Percentiles rank a stretch among this genome's conserved stretches.
phyloP scores from a whole-genome alignment of 2,329 filamentous ascomycete species.

The Fusarium domesticum region DNA sequence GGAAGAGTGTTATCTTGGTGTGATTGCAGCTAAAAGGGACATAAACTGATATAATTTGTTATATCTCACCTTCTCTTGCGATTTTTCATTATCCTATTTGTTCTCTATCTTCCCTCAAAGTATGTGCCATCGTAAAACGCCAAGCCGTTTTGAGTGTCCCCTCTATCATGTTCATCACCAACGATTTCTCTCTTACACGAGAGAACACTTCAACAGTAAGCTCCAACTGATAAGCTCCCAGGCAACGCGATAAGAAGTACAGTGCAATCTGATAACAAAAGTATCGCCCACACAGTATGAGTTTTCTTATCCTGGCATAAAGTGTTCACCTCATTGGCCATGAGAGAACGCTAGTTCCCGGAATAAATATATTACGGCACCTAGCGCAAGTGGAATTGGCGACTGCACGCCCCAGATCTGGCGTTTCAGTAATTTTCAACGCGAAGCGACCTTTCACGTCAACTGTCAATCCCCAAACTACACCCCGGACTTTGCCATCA shows the following conservation, averaged over 20 bases:
- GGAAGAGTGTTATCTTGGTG: too few relatives aligned
- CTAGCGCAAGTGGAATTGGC: conserved; percentile 44
- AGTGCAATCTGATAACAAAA: neutral
- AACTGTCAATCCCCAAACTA: conserved; percentile 12
- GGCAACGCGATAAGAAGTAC: neutral
- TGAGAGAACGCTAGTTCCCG: conserved; percentile 22
- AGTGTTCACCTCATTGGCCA: conserved; percentile 1
- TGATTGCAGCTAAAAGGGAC: too few relatives aligned
- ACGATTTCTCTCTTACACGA: too few relatives aligned
- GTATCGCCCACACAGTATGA: neutral
- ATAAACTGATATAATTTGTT: too few relatives aligned
- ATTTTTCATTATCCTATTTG: too few relatives aligned
- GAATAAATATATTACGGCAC: conserved; percentile 35
- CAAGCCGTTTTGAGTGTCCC: too few relatives aligned
- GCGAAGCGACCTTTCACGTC: conserved; percentile 30
- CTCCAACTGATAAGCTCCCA: too few relatives aligned
- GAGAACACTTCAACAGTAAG: too few relatives aligned
- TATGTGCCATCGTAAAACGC: too few relatives aligned
- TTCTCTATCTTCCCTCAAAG: too few relatives aligned
- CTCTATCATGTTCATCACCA: too few relatives aligned
- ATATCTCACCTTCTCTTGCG: too few relatives aligned
- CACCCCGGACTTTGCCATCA: conserved; percentile 2
- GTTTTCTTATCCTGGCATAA: neutral
- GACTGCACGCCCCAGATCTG: conserved; percentile 39
- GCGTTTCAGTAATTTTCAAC: conserved; percentile 41